Evolutionary conservation across 495 filamentous ascomycete species (phyloP).

Genomic region (Zalerion maritima): DNA sequence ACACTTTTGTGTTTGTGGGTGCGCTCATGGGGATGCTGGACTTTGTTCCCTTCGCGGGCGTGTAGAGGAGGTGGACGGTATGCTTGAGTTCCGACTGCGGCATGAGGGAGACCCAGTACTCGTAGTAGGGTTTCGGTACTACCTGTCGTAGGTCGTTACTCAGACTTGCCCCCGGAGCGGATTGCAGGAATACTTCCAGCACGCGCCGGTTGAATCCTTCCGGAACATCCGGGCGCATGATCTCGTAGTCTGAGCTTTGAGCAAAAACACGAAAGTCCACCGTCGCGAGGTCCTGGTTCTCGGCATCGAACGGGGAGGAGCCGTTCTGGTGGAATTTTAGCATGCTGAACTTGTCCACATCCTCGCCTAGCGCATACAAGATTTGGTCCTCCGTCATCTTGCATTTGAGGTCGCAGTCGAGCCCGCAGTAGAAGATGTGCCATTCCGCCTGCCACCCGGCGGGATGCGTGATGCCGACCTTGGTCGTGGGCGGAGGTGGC

Average conservation of each 20-base stretch:
- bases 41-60: too few species aligned
- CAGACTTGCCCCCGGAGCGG: slow-evolving; percentile 12
- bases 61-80: slow-evolving; percentile 8
- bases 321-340: slow-evolving; percentile 21
- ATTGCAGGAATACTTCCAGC: slow-evolving; percentile 14
- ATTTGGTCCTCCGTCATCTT: slow-evolving; percentile 1
- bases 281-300: slow-evolving; percentile 20
- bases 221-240: slow-evolving; percentile 14
- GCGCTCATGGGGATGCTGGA: slow-evolving; percentile 1
- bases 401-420: slow-evolving; percentile 2
- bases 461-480: slow-evolving; percentile 2
- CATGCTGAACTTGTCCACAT: slow-evolving; percentile 3
- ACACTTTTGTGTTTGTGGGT: neutral
- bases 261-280: slow-evolving; percentile 24
- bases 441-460: slow-evolving; percentile 5
- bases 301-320: slow-evolving; percentile 11
- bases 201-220: slow-evolving; percentile 16
- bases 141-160: slow-evolving; percentile 16
- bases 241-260: slow-evolving; percentile 6
- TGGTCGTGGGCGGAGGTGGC: slow-evolving; percentile 19
- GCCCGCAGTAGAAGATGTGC: slow-evolving; percentile 1
- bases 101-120: slow-evolving; percentile 14
- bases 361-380: too few species aligned
- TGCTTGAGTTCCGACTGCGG: slow-evolving; percentile 14
- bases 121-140: slow-evolving; percentile 17